These are phyloP conservation scores for Carex littledalei DNA, from an alignment of 176 grass and related monocot genomes.

Conservation along the genomic window DNA sequence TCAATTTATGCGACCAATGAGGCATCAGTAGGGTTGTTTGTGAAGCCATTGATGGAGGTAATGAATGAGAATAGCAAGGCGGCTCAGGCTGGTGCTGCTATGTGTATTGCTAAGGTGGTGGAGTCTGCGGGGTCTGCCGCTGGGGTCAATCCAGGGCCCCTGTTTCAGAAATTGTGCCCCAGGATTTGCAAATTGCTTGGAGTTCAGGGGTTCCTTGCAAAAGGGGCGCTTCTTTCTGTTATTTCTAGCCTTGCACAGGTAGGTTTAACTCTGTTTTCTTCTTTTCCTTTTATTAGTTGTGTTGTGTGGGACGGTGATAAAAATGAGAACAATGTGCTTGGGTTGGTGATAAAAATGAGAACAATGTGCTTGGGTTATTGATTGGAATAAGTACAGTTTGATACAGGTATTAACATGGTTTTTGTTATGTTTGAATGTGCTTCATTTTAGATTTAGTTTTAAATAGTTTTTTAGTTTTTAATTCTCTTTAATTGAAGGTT, in stretches of 20 bases:
- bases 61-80: conserved; percentile 91
- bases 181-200: conserved; percentile 75
- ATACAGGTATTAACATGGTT: not conserved
- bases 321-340: not conserved
- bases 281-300: conserved; percentile 8
- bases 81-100: conserved; percentile 72
- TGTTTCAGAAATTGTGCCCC: conserved; percentile 73
- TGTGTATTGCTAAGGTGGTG: conserved; percentile 73
- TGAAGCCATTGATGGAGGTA: conserved; percentile 85
- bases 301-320: not conserved
- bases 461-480: not conserved
- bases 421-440: not conserved
- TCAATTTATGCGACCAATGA: conserved; percentile 48
- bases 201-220: conserved; percentile 73
- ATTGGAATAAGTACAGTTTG: not conserved
- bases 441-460: not conserved
- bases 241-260: conserved; percentile 79
- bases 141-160: conserved; percentile 4
- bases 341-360: not conserved
- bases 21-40: conserved; percentile 51
- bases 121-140: conserved; percentile 48
- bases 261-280: not conserved
- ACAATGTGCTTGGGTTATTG: not conserved
- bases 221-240: conserved; percentile 65
- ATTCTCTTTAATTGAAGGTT: not conserved